A percentile compares a stretch with the other conserved stretches of the same genome.
Evolutionary conservation across 1,284 basidiomycete species (phyloP).

Genomic region (Lentinus polychrous): DNA sequence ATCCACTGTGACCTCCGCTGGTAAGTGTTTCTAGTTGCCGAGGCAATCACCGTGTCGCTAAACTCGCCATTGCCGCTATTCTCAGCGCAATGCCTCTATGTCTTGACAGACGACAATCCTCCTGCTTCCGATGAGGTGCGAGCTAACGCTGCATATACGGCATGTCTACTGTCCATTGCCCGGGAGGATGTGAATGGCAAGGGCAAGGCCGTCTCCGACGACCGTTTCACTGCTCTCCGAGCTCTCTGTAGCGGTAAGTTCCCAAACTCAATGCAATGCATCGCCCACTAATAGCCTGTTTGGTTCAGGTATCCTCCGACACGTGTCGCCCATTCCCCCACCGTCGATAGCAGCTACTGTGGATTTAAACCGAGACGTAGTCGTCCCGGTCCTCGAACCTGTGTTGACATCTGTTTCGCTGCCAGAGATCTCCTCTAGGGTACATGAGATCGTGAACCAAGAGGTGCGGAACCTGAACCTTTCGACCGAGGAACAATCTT

Average conservation of each 20-base stretch:
- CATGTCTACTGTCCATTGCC: constrained; percentile 68
- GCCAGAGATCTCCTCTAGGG: constrained; percentile 41
- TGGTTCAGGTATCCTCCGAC: constrained; percentile 62
- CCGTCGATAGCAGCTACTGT: constrained; percentile 54
- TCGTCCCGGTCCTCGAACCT: constrained; percentile 69
- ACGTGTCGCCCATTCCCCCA: constrained; percentile 66
- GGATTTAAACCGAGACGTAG: constrained; percentile 65
- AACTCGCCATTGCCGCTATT: background rate
- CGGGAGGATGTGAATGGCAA: constrained; percentile 38
- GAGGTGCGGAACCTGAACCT: constrained; percentile 35
- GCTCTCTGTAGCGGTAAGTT: constrained; percentile 66
- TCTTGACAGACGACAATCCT: constrained; percentile 83
- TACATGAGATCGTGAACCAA: constrained; percentile 47
- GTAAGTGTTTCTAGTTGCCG: constrained; percentile 32
- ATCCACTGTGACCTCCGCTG: constrained; percentile 70
- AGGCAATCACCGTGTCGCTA: background rate
- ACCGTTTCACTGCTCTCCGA: constrained; percentile 47
- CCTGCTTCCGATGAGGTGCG: constrained; percentile 60
- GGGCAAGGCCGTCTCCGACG: constrained; percentile 37
- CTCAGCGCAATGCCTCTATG: constrained; percentile 83
- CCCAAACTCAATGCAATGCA: background rate
- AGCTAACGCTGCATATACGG: constrained; percentile 53
- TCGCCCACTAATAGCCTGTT: background rate
- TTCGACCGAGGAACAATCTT: background rate
- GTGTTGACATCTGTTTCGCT: constrained; percentile 62